A percentile compares a stretch with the other conserved stretches of the same genome.
Conservation (phyloP, 2,329 filamentous ascomycete species). For the Diplodia intermedia region DNA sequence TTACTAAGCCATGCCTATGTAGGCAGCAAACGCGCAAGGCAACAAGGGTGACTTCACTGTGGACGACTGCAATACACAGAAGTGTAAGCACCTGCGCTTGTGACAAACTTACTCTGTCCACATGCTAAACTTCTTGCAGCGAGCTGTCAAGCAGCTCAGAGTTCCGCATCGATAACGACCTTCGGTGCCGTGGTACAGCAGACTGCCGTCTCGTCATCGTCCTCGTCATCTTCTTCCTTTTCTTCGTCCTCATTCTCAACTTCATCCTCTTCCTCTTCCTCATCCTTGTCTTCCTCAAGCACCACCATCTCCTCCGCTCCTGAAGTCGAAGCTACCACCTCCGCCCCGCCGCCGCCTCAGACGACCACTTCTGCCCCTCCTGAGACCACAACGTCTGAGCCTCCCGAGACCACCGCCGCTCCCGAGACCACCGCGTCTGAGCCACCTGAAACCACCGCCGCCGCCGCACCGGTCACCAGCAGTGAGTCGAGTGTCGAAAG, state of each 20-base stretch:
- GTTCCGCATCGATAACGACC: slow-evolving; percentile 16
- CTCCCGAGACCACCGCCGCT: slow-evolving; percentile 8
- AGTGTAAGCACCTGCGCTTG: slow-evolving; percentile 4
- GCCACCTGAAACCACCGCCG: slow-evolving; percentile 7
- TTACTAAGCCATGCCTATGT: background rate
- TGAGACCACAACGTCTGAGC: background rate
- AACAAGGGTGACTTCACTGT: slow-evolving; percentile 29
- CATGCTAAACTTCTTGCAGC: background rate
- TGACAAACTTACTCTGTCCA: background rate
- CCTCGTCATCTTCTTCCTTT: slow-evolving; percentile 3
- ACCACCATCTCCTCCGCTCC: slow-evolving; percentile 11
- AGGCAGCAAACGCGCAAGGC: slow-evolving; percentile 27
- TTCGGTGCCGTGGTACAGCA: slow-evolving; percentile 20
- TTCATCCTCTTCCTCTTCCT: background rate
- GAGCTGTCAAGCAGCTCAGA: slow-evolving; percentile 7
- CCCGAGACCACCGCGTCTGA: background rate
- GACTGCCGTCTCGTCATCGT: slow-evolving; percentile 3
- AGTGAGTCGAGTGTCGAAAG: background rate
- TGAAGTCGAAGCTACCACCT: slow-evolving; percentile 18
- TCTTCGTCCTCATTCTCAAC: slow-evolving; percentile 4
- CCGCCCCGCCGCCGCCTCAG: background rate
- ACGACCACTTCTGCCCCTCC: slow-evolving; percentile 3
- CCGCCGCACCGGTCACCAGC: slow-evolving; percentile 1
- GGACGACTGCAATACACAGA: slow-evolving; percentile 19
- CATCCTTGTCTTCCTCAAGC: background rate